phyloP scores from a whole-genome alignment of 331 rosid species.

The Arachis monticola region DNA sequence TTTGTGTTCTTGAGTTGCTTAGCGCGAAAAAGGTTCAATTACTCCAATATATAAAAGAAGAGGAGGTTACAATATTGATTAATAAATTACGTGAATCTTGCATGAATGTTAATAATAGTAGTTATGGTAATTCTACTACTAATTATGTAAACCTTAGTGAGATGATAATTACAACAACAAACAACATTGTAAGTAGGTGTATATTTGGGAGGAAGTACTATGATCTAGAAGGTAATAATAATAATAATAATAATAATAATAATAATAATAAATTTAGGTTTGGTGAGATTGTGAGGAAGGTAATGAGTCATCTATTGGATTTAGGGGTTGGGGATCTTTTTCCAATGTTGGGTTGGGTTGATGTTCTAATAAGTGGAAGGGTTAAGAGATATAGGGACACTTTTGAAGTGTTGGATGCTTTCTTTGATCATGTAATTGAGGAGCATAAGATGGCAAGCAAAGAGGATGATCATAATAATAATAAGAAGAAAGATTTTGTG shows the following conservation, averaged over 20 bases:
- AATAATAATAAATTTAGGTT: slow-evolving; percentile 9
- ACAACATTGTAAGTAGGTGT: slow-evolving; percentile 46
- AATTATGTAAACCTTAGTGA: slow-evolving; percentile 54
- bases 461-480: background rate
- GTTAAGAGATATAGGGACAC: slow-evolving; percentile 27
- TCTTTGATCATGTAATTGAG: slow-evolving; percentile 44
- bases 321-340: slow-evolving; percentile 49
- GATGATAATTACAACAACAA: slow-evolving; percentile 38
- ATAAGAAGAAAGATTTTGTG: slow-evolving; percentile 44
- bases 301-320: slow-evolving; percentile 2
- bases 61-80: slow-evolving; percentile 44
- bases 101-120: background rate
- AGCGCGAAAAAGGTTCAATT: slow-evolving; percentile 51
- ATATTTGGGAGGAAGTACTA: slow-evolving; percentile 47
- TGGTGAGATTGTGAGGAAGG: slow-evolving; percentile 34
- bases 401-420: slow-evolving; percentile 36
- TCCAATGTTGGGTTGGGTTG: slow-evolving; percentile 59
- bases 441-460: slow-evolving; percentile 39
- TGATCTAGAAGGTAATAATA: background rate
- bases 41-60: slow-evolving; percentile 47
- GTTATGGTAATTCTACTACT: background rate
- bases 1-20: slow-evolving; percentile 47
- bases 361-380: slow-evolving; percentile 45
- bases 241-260: slow-evolving; percentile 12
- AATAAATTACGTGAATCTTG: slow-evolving; percentile 35